Evolutionary conservation across 176 grass and related monocot genomes (phyloP).

Genomic region (Oropetium thomaeum): DNA sequence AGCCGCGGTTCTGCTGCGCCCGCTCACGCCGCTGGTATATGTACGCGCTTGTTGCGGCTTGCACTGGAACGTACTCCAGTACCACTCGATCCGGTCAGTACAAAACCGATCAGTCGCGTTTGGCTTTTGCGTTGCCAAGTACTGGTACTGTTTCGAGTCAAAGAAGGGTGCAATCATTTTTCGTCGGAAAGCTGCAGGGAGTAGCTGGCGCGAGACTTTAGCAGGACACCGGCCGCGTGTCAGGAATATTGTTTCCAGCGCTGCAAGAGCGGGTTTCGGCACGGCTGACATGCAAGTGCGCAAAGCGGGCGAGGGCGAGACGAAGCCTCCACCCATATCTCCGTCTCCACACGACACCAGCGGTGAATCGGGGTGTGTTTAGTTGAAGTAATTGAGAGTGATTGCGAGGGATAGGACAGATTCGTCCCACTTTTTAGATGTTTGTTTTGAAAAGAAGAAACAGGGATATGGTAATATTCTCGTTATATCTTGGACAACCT

Average conservation of each 20-base stretch:
- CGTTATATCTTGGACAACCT: too few species aligned
- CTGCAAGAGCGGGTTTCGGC: slow-evolving; percentile 7
- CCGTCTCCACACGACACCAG: neutral
- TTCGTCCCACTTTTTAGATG: too few species aligned
- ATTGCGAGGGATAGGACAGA: too few species aligned
- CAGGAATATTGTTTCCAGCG: slow-evolving; percentile 48
- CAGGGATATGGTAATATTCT: too few species aligned
- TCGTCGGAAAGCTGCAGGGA: slow-evolving; percentile 37
- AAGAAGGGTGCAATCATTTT: slow-evolving; percentile 15
- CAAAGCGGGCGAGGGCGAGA: neutral
- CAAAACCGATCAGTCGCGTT: neutral
- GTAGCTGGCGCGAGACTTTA: slow-evolving; percentile 49
- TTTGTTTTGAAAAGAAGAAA: too few species aligned
- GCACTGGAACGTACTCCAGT: neutral
- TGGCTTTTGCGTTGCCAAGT: neutral
- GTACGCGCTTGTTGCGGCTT: neutral
- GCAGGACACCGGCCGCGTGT: slow-evolving; percentile 22
- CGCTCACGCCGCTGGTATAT: neutral
- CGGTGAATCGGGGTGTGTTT: too few species aligned
- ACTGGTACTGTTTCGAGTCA: neutral
- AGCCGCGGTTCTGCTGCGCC: too few species aligned
- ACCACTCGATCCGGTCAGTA: neutral
- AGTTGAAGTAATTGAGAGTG: too few species aligned
- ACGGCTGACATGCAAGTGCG: neutral
- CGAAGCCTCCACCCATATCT: neutral